These are phyloP conservation scores for Sinapis alba DNA, from an alignment of 441 rosid genomes.

Conservation along the genomic window DNA sequence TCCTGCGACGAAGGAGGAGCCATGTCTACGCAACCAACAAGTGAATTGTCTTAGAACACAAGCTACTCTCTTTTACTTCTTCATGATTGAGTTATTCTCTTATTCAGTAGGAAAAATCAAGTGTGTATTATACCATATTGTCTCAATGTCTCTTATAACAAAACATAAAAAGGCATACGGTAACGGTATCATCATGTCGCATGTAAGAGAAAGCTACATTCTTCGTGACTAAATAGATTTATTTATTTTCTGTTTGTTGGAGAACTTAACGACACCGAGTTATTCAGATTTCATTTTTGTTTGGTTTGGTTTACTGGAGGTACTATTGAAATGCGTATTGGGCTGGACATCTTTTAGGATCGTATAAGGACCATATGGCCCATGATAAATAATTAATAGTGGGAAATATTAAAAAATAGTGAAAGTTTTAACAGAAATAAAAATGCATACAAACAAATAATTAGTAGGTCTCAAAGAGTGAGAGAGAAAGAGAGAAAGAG, in stretches of 20 bases:
- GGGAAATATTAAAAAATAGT: background rate
- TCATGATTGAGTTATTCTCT: conserved; percentile 22
- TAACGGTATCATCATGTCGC: conserved; percentile 19
- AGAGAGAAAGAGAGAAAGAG: background rate
- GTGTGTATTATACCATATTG: background rate
- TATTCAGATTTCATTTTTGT: background rate
- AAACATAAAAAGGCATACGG: background rate
- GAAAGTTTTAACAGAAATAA: background rate
- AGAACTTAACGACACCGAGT: background rate
- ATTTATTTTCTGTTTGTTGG: background rate
- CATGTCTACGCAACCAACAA: conserved; percentile 26
- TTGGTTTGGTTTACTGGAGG: conserved; percentile 6
- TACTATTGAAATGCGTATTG: background rate
- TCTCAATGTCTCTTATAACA: background rate
- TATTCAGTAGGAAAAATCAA: background rate
- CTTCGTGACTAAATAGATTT: background rate
- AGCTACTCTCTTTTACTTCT: conserved; percentile 22
- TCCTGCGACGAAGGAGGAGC: conserved; percentile 28
- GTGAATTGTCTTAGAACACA: conserved; percentile 22
- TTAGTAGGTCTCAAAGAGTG: background rate
- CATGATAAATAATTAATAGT: background rate
- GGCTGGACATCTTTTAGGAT: conserved; percentile 5
- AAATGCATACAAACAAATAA: background rate
- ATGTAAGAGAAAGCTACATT: conserved; percentile 6
- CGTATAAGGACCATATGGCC: background rate